These are phyloP conservation scores for Russula griseocarnosa DNA, from an alignment of 768 basidiomycete genomes.

Conservation along the genomic window DNA sequence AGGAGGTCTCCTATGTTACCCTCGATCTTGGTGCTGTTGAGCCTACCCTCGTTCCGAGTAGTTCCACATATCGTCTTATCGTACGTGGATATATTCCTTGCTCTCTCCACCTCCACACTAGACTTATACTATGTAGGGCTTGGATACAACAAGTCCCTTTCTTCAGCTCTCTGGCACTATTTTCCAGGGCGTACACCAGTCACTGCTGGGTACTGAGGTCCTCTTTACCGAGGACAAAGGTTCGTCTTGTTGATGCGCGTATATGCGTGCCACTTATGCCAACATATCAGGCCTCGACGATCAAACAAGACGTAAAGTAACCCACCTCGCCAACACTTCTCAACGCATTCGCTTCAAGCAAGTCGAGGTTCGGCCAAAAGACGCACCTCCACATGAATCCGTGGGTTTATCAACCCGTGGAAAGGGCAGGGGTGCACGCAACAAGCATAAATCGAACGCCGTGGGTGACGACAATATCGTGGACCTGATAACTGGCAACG, in stretches of 20 bases:
- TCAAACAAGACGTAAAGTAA: constrained; percentile 47
- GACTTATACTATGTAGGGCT: constrained; percentile 41
- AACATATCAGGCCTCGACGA: constrained; percentile 42
- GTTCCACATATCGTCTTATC: constrained; percentile 66
- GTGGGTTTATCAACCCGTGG: background rate
- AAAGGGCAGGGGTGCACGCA: constrained; percentile 11
- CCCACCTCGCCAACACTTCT: constrained; percentile 57
- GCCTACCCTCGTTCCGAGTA: constrained; percentile 70
- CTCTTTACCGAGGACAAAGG: constrained; percentile 69
- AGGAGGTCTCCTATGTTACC: constrained; percentile 63
- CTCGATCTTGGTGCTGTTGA: constrained; percentile 70
- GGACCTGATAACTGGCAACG: constrained; percentile 19
- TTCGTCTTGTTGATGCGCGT: constrained; percentile 29
- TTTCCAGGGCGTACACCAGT: constrained; percentile 64
- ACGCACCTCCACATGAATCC: background rate
- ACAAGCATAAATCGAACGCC: constrained; percentile 1
- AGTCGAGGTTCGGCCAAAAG: constrained; percentile 53
- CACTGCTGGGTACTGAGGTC: constrained; percentile 70
- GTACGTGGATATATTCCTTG: constrained; percentile 41
- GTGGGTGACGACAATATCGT: constrained; percentile 7
- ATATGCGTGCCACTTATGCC: background rate
- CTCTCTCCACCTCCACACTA: background rate
- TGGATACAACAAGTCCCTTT: constrained; percentile 74
- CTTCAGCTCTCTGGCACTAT: constrained; percentile 74
- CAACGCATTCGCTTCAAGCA: constrained; percentile 72